Evolutionary conservation across 192 early-diverging fungal genomes (phyloP).

Genomic region (Backusella parvicylindrica): DNA sequence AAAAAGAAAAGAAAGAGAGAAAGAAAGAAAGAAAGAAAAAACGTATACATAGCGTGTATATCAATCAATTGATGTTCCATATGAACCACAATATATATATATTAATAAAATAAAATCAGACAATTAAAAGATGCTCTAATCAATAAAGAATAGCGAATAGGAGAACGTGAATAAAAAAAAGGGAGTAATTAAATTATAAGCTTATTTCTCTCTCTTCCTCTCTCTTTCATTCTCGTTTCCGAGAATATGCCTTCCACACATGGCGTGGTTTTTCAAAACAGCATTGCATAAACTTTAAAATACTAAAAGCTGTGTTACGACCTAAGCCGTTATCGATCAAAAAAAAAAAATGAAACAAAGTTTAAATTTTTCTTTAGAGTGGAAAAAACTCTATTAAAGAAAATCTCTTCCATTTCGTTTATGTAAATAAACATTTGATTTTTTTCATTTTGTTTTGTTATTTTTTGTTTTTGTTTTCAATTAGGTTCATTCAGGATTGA

Average conservation of each 20-base stretch:
- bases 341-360: slow-evolving; percentile 2
- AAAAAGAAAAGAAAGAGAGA: too few relatives aligned
- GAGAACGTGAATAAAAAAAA: background rate
- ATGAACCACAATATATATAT: background rate
- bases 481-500: background rate
- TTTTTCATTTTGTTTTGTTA: background rate
- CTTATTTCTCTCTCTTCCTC: background rate
- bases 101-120: background rate
- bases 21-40: too few relatives aligned
- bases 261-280: background rate
- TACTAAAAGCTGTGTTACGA: background rate
- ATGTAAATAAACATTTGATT: background rate
- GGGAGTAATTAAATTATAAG: background rate
- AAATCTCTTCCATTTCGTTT: background rate
- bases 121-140: background rate
- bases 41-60: too few relatives aligned
- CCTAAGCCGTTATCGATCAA: background rate
- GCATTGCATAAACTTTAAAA: background rate
- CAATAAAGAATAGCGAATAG: background rate
- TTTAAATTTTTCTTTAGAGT: background rate
- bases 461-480: background rate
- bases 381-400: background rate
- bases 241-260: slow-evolving; percentile 5
- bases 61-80: background rate
- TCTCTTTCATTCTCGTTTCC: background rate